A percentile compares a stretch with the other conserved stretches of the same genome.
Conservation (phyloP, 768 basidiomycete genomes). For the Russula brevipes region DNA sequence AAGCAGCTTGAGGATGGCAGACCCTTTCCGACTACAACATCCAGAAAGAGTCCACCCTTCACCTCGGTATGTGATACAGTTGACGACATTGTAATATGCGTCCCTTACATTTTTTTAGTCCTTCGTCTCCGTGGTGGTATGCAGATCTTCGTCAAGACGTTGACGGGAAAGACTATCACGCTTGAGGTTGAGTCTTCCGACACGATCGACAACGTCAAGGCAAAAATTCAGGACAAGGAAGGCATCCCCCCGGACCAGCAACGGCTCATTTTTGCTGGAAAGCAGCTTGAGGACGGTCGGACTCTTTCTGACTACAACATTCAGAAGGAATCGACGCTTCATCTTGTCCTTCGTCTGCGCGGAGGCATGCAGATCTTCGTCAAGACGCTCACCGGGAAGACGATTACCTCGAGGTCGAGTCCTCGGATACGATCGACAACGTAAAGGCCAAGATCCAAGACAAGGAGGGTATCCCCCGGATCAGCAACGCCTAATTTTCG, state of each 20-base stretch:
- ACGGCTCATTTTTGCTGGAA: slow-evolving; percentile 32
- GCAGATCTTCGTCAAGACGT: slow-evolving; percentile 49
- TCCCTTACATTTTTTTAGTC: slow-evolving; percentile 29
- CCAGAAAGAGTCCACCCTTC: slow-evolving; percentile 33
- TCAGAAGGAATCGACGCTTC: slow-evolving; percentile 32
- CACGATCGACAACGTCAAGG: slow-evolving; percentile 33
- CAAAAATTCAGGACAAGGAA: slow-evolving; percentile 34
- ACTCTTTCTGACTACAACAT: slow-evolving; percentile 33
- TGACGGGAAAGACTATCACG: slow-evolving; percentile 53
- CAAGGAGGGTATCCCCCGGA: slow-evolving; percentile 24
- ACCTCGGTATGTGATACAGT: slow-evolving; percentile 27
- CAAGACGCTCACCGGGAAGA: slow-evolving; percentile 24
- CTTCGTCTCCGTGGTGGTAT: slow-evolving; percentile 37
- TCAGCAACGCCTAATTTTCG: slow-evolving; percentile 23
- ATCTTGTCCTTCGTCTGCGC: slow-evolving; percentile 27
- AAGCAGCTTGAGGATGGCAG: slow-evolving; percentile 58
- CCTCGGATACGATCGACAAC: slow-evolving; percentile 24
- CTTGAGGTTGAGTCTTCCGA: slow-evolving; percentile 44
- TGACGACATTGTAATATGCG: background rate
- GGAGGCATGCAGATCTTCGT: slow-evolving; percentile 25
- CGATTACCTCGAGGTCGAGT: slow-evolving; percentile 24
- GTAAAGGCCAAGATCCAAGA: slow-evolving; percentile 26
- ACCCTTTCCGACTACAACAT: slow-evolving; percentile 36
- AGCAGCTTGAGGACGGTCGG: slow-evolving; percentile 33
- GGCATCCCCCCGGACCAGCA: slow-evolving; percentile 33